Percentiles rank a stretch among this genome's conserved stretches.
Conservation (phyloP, 78 protist genomes). For the Isochrysis galbana region DNA sequence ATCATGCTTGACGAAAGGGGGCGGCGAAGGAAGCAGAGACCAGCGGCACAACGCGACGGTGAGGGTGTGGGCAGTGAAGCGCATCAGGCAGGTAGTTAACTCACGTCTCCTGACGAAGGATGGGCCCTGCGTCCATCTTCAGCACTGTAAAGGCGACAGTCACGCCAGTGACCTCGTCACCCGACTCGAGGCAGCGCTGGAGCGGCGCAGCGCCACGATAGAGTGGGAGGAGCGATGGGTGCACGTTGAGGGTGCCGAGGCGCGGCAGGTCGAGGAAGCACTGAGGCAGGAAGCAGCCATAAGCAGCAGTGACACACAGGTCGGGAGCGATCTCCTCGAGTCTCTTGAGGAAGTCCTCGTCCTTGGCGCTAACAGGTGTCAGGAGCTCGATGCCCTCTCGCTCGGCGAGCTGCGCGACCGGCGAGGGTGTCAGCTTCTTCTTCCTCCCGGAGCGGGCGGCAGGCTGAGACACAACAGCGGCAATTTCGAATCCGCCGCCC, state of each 20-base stretch:
- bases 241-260: constrained; percentile 36
- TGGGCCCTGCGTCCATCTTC: constrained; percentile 48
- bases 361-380: not conserved
- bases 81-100: too few species aligned
- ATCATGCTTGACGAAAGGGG: too few species aligned
- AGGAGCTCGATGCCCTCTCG: not conserved
- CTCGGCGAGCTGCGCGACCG: constrained; percentile 24
- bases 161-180: constrained; percentile 42
- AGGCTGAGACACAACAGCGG: constrained; percentile 32
- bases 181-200: constrained; percentile 33
- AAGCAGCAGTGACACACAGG: constrained; percentile 39
- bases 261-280: constrained; percentile 26
- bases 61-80: too few species aligned
- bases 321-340: not conserved
- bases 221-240: constrained; percentile 44
- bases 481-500: not conserved
- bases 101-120: not conserved
- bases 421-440: constrained; percentile 10
- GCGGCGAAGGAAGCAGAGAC: too few species aligned
- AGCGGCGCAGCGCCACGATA: constrained; percentile 53
- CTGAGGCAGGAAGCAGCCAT: constrained; percentile 33
- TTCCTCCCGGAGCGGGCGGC: not conserved
- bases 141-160: constrained; percentile 24
- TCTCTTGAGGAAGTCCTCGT: not conserved
- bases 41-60: too few species aligned